phyloP scores from a whole-genome alignment of 2,329 filamentous ascomycete species.

The Diplocarpon mali region DNA sequence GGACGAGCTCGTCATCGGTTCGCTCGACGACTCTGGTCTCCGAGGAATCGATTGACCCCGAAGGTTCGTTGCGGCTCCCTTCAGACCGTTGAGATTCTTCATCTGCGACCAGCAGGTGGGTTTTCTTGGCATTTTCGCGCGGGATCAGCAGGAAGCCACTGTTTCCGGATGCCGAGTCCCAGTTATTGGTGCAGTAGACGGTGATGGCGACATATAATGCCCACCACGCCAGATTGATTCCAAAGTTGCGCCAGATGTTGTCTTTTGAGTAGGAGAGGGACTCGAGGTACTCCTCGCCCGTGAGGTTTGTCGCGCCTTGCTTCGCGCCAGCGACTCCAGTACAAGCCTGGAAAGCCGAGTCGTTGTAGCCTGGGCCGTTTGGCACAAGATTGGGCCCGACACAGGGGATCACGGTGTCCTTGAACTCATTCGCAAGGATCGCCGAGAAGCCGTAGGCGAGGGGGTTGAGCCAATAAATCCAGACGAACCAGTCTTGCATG shows the following conservation, averaged over 20 bases:
- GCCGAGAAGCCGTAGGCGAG: constrained; percentile 60
- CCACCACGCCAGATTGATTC: constrained; percentile 53
- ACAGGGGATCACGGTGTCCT: constrained; percentile 42
- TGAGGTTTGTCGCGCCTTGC: constrained; percentile 38
- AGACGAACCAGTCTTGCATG: constrained; percentile 50
- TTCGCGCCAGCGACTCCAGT: constrained; percentile 46
- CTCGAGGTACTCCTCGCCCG: constrained; percentile 45
- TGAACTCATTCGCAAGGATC: constrained; percentile 61
- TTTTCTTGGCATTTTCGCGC: constrained; percentile 40
- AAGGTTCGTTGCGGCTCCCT: constrained; percentile 4
- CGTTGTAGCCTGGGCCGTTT: constrained; percentile 35
- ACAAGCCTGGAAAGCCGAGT: constrained; percentile 38
- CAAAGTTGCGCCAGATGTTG: constrained; percentile 50
- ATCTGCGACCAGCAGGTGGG: constrained; percentile 29
- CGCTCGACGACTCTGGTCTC: constrained; percentile 9
- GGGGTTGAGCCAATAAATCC: constrained; percentile 51
- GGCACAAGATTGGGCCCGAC: constrained; percentile 40
- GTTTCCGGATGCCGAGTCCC: constrained; percentile 41
- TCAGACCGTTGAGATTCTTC: too few relatives aligned
- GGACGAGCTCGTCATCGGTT: constrained; percentile 36
- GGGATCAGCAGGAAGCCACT: constrained; percentile 50
- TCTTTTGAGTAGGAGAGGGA: constrained; percentile 41
- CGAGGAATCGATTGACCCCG: neutral
- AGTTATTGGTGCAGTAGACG: constrained; percentile 43
- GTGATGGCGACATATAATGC: constrained; percentile 46